These are phyloP conservation scores for Pisolithus albus DNA, from an alignment of 768 basidiomycete genomes.

Conservation along the genomic window DNA sequence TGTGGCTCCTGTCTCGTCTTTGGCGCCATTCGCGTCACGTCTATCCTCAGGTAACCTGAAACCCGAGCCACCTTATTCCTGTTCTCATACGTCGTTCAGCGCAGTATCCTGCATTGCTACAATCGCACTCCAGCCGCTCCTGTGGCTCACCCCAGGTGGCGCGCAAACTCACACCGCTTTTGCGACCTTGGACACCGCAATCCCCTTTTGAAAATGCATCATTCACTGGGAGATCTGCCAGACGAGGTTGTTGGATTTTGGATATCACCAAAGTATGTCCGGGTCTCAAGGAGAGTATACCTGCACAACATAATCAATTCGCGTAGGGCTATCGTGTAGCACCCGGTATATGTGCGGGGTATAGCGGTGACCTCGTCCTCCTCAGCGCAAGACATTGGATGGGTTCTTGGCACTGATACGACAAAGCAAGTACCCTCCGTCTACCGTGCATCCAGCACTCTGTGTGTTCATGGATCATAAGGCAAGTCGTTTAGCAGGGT, in stretches of 20 bases:
- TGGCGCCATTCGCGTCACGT: slow-evolving; percentile 8
- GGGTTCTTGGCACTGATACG: slow-evolving; percentile 48
- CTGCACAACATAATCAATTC: slow-evolving; percentile 23
- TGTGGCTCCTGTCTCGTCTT: slow-evolving; percentile 51
- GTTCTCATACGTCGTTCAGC: slow-evolving; percentile 72
- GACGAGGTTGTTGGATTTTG: slow-evolving; percentile 50
- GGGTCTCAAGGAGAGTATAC: slow-evolving; percentile 58
- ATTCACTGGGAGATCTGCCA: slow-evolving; percentile 60
- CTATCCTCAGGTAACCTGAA: background rate
- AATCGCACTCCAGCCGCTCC: background rate
- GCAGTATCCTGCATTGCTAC: slow-evolving; percentile 47
- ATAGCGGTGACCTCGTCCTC: slow-evolving; percentile 58
- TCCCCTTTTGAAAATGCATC: slow-evolving; percentile 53
- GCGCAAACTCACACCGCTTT: slow-evolving; percentile 26
- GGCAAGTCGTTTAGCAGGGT: slow-evolving; percentile 51
- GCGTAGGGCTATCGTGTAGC: too few species aligned
- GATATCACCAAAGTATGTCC: slow-evolving; percentile 71
- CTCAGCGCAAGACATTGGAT: slow-evolving; percentile 50
- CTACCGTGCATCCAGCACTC: slow-evolving; percentile 8
- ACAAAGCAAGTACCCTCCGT: slow-evolving; percentile 38
- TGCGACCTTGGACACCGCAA: slow-evolving; percentile 47
- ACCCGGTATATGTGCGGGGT: slow-evolving; percentile 17
- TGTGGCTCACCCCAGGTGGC: background rate
- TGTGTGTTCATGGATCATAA: slow-evolving; percentile 42
- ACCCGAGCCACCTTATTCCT: slow-evolving; percentile 43